Conservation (phyloP, 1,284 basidiomycete genomes). For the Tilletiaria anomala region DNA sequence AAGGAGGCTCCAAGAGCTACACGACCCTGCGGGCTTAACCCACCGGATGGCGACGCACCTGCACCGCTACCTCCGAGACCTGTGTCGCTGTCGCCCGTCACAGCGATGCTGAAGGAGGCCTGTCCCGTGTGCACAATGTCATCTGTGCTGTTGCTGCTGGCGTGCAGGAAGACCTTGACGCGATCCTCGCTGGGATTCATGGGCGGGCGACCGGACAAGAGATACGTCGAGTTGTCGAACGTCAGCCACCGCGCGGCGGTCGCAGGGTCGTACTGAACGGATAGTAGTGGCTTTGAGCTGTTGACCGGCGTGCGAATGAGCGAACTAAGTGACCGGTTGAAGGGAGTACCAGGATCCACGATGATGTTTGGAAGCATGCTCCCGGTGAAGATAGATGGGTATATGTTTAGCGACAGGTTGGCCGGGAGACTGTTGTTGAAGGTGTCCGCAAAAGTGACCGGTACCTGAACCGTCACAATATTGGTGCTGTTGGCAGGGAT, state of each 20-base stretch:
- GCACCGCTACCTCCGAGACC: too few species aligned
- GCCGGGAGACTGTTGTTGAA: constrained; percentile 48
- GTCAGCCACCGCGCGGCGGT: constrained; percentile 40
- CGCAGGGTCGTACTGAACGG: constrained; percentile 21
- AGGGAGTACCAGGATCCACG: constrained; percentile 43
- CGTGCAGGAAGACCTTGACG: constrained; percentile 4
- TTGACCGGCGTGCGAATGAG: constrained; percentile 44
- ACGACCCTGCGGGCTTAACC: too few species aligned
- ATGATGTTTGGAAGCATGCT: constrained; percentile 49
- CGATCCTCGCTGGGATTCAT: background rate
- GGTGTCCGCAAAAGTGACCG: constrained; percentile 47
- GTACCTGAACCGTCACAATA: constrained; percentile 42
- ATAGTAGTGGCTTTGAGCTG: constrained; percentile 17
- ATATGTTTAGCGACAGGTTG: constrained; percentile 50
- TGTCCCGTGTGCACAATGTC: too few species aligned
- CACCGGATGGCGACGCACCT: too few species aligned
- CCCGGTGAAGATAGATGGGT: constrained; percentile 56
- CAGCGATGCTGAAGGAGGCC: too few species aligned
- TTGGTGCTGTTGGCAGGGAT: constrained; percentile 8
- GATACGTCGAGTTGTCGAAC: constrained; percentile 36
- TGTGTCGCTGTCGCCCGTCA: too few species aligned
- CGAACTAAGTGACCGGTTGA: constrained; percentile 46
- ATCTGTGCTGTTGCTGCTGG: background rate
- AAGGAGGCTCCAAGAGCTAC: constrained; percentile 18
- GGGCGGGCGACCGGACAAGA: constrained; percentile 33